Evolutionary conservation across 2,329 filamentous ascomycete species (phyloP), one percentile per base, ranked within the genome.

Genomic region (Westerdykella ornata): DNA sequence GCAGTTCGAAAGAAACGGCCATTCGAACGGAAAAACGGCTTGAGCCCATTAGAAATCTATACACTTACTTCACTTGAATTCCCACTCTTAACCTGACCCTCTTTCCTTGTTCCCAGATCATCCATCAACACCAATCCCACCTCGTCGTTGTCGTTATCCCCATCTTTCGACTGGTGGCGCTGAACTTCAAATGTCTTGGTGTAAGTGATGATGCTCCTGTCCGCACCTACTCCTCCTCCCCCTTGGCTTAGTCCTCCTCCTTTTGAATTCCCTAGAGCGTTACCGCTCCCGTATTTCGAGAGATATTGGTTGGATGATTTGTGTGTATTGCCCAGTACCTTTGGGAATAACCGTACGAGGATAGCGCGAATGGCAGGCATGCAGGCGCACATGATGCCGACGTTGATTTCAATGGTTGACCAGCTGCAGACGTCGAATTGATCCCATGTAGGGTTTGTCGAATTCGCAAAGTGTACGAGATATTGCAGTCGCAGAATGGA

Each of bases 311-410:
- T 56, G 2, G 44, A 28, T 9, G 29, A 40, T 15, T 44, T 42
- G 11, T 45, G 48, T 1, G 60, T 66, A 12, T 62, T 60, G 7
- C 63, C 67, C 39, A 69, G 59, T 1, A 63, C 29, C n/a, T 46
- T 51, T 18, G 68, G 67, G 34, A 63, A 65, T 9, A 63, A 26
- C 13, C 57, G 61, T n/a, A 65, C 58, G 19, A 70, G 53, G 2
- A 70, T 54, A 1, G 65, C 56, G 26, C 66, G 63, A 13, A 70
- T 46, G n/a, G 62, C 55, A 1, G 69, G 69, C 51, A 72, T 63
- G 52, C 69, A 70, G 6, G 66, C 66, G 47, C 69, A 71, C n/a
- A 72, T 65, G 39, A 72, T 67, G 18, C 67, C 68, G 2, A 69
- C 60, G 44, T 69, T 61, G 42, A 69, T 57, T 48, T 72, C 69